phyloP scores from a whole-genome alignment of 2,329 filamentous ascomycete species.

The Blumeriella jaapii region DNA sequence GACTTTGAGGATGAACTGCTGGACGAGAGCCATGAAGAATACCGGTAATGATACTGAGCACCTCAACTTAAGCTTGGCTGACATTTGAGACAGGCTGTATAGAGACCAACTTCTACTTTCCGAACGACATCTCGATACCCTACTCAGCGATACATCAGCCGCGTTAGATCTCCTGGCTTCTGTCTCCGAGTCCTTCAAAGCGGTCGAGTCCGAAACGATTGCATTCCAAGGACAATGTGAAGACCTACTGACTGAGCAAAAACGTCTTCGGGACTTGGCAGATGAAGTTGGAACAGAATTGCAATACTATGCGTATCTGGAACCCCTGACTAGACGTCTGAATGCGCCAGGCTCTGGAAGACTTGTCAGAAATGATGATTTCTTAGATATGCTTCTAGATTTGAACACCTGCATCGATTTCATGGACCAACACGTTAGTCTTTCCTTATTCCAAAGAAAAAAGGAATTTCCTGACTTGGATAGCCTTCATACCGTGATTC shows the following conservation, averaged over 20 bases:
- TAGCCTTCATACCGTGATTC: slow-evolving; percentile 78
- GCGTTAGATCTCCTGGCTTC: slow-evolving; percentile 66
- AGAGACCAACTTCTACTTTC: slow-evolving; percentile 71
- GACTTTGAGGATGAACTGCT: slow-evolving; percentile 55
- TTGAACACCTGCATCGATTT: slow-evolving; percentile 87
- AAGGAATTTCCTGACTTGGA: slow-evolving; percentile 5
- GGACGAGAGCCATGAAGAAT: slow-evolving; percentile 74
- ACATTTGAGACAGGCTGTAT: slow-evolving; percentile 45
- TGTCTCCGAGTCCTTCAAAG: slow-evolving; percentile 74
- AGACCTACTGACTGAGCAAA: slow-evolving; percentile 72
- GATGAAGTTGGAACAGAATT: slow-evolving; percentile 79
- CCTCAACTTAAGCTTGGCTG: too few relatives aligned
- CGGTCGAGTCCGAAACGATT: slow-evolving; percentile 84
- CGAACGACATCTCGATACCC: slow-evolving; percentile 66
- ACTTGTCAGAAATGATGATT: slow-evolving; percentile 72
- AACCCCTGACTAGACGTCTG: slow-evolving; percentile 77
- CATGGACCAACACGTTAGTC: slow-evolving; percentile 71
- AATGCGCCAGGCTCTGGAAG: slow-evolving; percentile 86
- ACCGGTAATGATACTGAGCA: too few relatives aligned
- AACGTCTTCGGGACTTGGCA: slow-evolving; percentile 64
- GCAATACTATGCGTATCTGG: slow-evolving; percentile 90
- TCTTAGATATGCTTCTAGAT: slow-evolving; percentile 77
- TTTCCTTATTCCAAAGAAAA: background rate
- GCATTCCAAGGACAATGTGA: slow-evolving; percentile 89
- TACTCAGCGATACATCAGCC: slow-evolving; percentile 66